Percentiles rank a stretch among this genome's conserved stretches.
These are phyloP conservation scores for Sarocladiaceae sp. DNA, from an alignment of 2,329 filamentous ascomycete genomes.

Conservation along the genomic window DNA sequence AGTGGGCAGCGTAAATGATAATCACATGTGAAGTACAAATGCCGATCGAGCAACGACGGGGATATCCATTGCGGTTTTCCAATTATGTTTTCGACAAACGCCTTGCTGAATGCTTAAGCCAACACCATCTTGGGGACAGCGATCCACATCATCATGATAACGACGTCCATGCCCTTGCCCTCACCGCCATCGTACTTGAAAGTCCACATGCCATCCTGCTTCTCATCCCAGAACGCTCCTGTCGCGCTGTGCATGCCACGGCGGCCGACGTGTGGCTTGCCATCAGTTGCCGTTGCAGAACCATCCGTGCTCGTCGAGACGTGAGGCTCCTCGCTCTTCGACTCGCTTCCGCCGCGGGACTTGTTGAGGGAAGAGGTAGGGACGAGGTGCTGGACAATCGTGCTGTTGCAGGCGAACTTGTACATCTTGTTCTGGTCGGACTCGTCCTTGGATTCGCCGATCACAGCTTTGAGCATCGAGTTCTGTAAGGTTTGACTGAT, in stretches of 20 bases:
- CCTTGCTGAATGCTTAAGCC: neutral
- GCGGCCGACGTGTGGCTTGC: conserved; percentile 71
- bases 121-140: conserved; percentile 36
- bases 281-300: conserved; percentile 48
- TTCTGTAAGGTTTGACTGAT: conserved; percentile 45
- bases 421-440: conserved; percentile 59
- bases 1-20: too few species aligned
- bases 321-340: conserved; percentile 44
- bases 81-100: neutral
- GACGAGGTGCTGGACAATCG: conserved; percentile 90
- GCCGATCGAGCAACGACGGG: too few species aligned
- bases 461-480: conserved; percentile 71
- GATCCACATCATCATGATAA: conserved; percentile 76
- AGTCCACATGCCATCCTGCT: conserved; percentile 86
- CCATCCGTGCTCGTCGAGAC: conserved; percentile 51
- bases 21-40: too few species aligned
- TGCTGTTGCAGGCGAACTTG: conserved; percentile 98
- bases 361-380: conserved; percentile 62
- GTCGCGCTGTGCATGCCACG: conserved; percentile 87
- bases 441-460: conserved; percentile 65
- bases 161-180: conserved; percentile 63
- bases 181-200: conserved; percentile 76
- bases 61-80: neutral
- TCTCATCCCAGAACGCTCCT: conserved; percentile 86
- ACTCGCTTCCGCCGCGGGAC: conserved; percentile 46